Conservation (phyloP, 1,284 basidiomycete species). For the Dichomitus squalens region DNA sequence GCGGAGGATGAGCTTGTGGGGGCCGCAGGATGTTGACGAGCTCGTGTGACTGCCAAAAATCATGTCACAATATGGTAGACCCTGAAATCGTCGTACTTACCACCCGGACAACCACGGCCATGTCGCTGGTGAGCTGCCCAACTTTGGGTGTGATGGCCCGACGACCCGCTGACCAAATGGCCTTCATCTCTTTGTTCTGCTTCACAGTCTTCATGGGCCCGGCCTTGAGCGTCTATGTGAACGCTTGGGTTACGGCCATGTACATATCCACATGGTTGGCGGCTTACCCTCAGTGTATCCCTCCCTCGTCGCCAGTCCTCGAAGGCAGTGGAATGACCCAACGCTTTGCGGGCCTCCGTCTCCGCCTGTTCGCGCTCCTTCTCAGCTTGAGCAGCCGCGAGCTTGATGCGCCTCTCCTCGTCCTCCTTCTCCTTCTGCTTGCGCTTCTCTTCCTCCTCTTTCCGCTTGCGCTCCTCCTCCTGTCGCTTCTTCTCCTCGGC, state of each 20-base stretch:
- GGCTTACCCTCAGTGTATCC: conserved; percentile 57
- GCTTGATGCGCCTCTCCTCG: conserved; percentile 38
- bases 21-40: conserved; percentile 57
- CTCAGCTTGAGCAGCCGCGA: conserved; percentile 37
- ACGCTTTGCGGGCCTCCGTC: conserved; percentile 32
- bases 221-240: conserved; percentile 66
- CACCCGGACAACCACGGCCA: conserved; percentile 68
- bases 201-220: conserved; percentile 80
- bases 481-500: conserved; percentile 33
- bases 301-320: conserved; percentile 75
- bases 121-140: conserved; percentile 89
- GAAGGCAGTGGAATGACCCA: conserved; percentile 55
- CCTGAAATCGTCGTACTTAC: conserved; percentile 45
- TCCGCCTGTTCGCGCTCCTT: conserved; percentile 33
- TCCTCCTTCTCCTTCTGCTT: conserved; percentile 38
- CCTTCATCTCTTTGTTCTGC: conserved; percentile 54
- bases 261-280: not conserved
- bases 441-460: conserved; percentile 40
- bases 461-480: conserved; percentile 38
- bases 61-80: conserved; percentile 3
- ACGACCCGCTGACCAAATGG: conserved; percentile 66
- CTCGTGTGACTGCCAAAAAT: conserved; percentile 55
- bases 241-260: not conserved
- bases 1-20: conserved; percentile 40
- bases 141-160: conserved; percentile 90